These are phyloP conservation scores for Falciphora oryzae DNA, from an alignment of 2,329 filamentous ascomycete genomes.

Conservation along the genomic window DNA sequence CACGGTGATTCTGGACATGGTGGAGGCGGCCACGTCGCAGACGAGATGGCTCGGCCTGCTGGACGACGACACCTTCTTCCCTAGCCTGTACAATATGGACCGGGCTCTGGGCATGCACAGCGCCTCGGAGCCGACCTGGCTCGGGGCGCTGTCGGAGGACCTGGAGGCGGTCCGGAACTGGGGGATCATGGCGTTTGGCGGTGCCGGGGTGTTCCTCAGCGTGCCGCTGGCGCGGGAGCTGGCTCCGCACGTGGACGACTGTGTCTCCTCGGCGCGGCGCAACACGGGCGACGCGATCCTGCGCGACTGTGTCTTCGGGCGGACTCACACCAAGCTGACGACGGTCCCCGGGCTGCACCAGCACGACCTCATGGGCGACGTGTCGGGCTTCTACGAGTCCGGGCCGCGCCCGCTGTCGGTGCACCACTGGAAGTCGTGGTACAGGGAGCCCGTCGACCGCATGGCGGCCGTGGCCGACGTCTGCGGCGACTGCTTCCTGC, in stretches of 20 bases:
- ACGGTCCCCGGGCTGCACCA: constrained; percentile 51
- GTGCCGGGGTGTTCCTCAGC: constrained; percentile 54
- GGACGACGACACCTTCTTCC: constrained; percentile 61
- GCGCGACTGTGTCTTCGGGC: constrained; percentile 49
- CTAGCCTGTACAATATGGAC: constrained; percentile 44
- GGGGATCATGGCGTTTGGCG: constrained; percentile 56
- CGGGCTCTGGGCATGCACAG: constrained; percentile 42
- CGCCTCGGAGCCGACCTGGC: constrained; percentile 42
- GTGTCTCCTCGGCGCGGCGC: constrained; percentile 36
- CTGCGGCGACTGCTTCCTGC: constrained; percentile 55
- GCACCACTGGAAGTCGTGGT: constrained; percentile 61
- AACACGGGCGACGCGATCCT: constrained; percentile 49
- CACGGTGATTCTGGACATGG: constrained; percentile 44
- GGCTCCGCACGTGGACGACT: constrained; percentile 40
- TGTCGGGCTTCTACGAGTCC: constrained; percentile 55
- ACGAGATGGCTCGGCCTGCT: constrained; percentile 52
- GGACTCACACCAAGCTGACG: constrained; percentile 49
- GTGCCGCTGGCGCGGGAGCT: constrained; percentile 44
- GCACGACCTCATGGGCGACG: constrained; percentile 49
- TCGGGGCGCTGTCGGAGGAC: constrained; percentile 54
- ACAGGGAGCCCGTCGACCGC: constrained; percentile 41
- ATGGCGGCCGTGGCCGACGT: constrained; percentile 42
- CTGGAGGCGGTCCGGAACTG: constrained; percentile 43
- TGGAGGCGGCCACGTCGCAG: constrained; percentile 33
- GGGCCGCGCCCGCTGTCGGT: constrained; percentile 48